These are phyloP conservation scores for Xerophyta viscosa DNA, from an alignment of 106 monocot species.

Conservation along the genomic window DNA sequence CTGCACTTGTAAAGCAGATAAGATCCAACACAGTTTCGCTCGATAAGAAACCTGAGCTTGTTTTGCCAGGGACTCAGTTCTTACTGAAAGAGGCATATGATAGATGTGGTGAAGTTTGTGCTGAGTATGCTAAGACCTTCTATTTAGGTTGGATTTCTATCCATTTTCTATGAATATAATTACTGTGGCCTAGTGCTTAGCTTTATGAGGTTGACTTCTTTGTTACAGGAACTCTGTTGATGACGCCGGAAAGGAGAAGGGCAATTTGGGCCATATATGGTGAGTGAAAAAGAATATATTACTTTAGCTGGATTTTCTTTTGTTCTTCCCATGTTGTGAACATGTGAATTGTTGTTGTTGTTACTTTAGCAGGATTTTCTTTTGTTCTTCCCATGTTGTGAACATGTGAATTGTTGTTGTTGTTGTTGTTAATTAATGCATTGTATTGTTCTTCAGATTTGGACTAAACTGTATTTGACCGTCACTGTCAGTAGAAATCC, in stretches of 20 bases:
- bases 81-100: constrained; percentile 71
- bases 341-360: too few species aligned
- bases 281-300: constrained; percentile 13
- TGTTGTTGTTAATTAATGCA: too few species aligned
- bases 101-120: constrained; percentile 83
- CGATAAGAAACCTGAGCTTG: constrained; percentile 37
- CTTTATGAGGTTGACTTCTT: constrained; percentile 33
- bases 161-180: background rate
- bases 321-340: background rate
- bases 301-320: too few species aligned
- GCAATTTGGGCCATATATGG: constrained; percentile 86
- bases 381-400: background rate
- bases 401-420: too few species aligned
- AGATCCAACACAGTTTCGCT: constrained; percentile 2
- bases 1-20: constrained; percentile 63
- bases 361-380: too few species aligned
- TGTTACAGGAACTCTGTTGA: constrained; percentile 38
- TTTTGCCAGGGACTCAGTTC: constrained; percentile 24
- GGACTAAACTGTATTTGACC: too few species aligned
- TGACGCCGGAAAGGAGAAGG: constrained; percentile 48
- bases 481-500: too few species aligned
- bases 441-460: too few species aligned
- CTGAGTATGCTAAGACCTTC: constrained; percentile 97
- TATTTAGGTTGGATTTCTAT: constrained; percentile 65
- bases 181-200: background rate